Percentiles rank a stretch among this genome's conserved stretches.
Conservation (phyloP, 805 yeast genomes). For the Saccharomyces jurei region DNA sequence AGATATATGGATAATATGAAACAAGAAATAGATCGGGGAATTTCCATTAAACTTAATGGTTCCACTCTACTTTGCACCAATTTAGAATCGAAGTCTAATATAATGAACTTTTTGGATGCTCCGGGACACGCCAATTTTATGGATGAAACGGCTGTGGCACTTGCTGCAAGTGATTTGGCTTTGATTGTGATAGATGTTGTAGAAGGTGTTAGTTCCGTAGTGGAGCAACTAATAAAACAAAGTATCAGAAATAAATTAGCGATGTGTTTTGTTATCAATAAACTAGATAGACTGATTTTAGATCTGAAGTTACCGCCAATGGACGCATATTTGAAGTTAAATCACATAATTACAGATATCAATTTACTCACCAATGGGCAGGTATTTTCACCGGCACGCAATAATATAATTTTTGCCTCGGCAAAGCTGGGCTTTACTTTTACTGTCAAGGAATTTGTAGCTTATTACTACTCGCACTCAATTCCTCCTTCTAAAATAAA, state of each 20-base stretch:
- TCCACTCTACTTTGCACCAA: constrained; percentile 53
- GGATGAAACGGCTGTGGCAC: constrained; percentile 60
- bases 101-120: constrained; percentile 64
- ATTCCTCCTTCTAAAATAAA: constrained; percentile 30
- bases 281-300: constrained; percentile 75
- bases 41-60: constrained; percentile 57
- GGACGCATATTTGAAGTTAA: constrained; percentile 65
- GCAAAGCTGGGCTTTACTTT: constrained; percentile 55
- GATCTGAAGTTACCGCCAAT: constrained; percentile 69
- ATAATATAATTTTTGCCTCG: constrained; percentile 73
- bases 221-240: constrained; percentile 45
- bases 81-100: constrained; percentile 44
- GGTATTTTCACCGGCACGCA: constrained; percentile 48
- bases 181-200: constrained; percentile 72
- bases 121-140: constrained; percentile 88
- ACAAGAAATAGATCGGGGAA: constrained; percentile 62
- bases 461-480: constrained; percentile 35
- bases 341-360: constrained; percentile 52
- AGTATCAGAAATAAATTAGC: constrained; percentile 44
- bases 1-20: constrained; percentile 66
- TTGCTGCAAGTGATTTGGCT: constrained; percentile 55
- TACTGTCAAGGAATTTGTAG: constrained; percentile 56
- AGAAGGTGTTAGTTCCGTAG: constrained; percentile 66
- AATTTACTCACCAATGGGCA: constrained; percentile 42
- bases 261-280: constrained; percentile 60